Conservation (phyloP, 371 early-diverging fungal genomes). For the Batrachochytrium dendrobatidis region DNA sequence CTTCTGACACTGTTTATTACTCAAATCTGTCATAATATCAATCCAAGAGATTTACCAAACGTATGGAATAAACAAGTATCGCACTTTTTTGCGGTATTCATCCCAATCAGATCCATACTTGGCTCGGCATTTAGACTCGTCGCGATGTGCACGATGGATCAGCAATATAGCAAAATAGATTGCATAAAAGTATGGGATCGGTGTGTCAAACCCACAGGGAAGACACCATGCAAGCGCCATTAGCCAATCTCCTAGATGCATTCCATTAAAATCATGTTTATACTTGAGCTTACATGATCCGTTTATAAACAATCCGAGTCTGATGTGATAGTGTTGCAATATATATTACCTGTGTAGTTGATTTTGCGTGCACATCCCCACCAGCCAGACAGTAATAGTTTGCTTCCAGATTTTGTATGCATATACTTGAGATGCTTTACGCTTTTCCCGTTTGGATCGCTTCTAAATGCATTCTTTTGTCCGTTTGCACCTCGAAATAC, state of each 20-base stretch:
- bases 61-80: slow-evolving; percentile 74
- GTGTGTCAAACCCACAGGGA: slow-evolving; percentile 64
- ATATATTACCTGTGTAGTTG: slow-evolving; percentile 57
- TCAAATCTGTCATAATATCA: no score
- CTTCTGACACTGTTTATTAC: no score
- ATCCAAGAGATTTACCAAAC: no score
- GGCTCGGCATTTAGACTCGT: slow-evolving; percentile 77
- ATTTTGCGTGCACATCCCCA: slow-evolving; percentile 89
- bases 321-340: not conserved
- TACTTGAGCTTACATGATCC: not conserved
- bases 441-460: slow-evolving; percentile 55
- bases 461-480: slow-evolving; percentile 81
- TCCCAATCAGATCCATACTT: slow-evolving; percentile 94
- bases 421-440: slow-evolving; percentile 72
- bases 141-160: slow-evolving; percentile 79
- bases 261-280: not conserved
- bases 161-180: slow-evolving; percentile 82
- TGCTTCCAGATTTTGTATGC: slow-evolving; percentile 67
- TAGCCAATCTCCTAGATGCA: slow-evolving; percentile 57
- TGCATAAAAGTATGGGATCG: slow-evolving; percentile 88
- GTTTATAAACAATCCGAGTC: not conserved
- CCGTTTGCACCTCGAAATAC: slow-evolving; percentile 83
- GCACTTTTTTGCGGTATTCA: slow-evolving; percentile 72
- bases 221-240: slow-evolving; percentile 82
- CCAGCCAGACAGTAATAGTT: slow-evolving; percentile 81